Base-by-base conservation (phyloP, 169 alveolate genomes). In the Fabrea salina region DNA sequence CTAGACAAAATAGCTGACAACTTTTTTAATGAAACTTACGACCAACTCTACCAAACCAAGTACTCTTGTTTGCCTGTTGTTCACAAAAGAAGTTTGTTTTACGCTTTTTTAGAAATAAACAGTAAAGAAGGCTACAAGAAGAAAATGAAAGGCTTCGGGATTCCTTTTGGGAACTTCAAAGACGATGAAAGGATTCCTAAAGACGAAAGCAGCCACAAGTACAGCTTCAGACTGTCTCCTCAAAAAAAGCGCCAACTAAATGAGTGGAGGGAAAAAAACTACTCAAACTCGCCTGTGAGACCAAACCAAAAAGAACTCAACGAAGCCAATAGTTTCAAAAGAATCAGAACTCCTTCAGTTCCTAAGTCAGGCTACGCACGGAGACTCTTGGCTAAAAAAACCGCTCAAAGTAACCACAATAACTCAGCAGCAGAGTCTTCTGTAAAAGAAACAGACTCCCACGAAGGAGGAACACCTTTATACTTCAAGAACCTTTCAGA, bases 1-100 rank as follows among this genome's bases (percentile, higher is more conserved):
- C 61, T 68, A 11, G 78, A 68, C 61, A 68, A 44, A 30, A 43
- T 68, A 11, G 1, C 64, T 68, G 61, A 68, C 11, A 1, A 43
- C 6, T 68, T n/a, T 35, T 68, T 41, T 43, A 16, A 16, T 27
- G 19, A 13, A 30, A n/a, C 8, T 7, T 61, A 33, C 25, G 74
- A 61, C 50, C 32, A 16, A 32, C 32, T 25, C 11, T 30, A n/a
- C 13, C 8, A 13, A 16, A 61, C 74, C 13, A 11, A 27, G 0
- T 16, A 11, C 67, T 25, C 44, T 19, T n/a, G 2, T 4, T 8
- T 8, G 44, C n/a, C 78, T 8, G 8, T 43, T 13, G 16, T 8
- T n/a, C 39, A 68, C 11, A 68, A 68, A 44, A 13, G 78, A 13
- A 37, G 19, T n/a, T 35, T 68, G 19, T 30, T 68, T 40, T 44